Evolutionary conservation across 768 basidiomycete genomes (phyloP).

Genomic region (Boletus insuetus): DNA sequence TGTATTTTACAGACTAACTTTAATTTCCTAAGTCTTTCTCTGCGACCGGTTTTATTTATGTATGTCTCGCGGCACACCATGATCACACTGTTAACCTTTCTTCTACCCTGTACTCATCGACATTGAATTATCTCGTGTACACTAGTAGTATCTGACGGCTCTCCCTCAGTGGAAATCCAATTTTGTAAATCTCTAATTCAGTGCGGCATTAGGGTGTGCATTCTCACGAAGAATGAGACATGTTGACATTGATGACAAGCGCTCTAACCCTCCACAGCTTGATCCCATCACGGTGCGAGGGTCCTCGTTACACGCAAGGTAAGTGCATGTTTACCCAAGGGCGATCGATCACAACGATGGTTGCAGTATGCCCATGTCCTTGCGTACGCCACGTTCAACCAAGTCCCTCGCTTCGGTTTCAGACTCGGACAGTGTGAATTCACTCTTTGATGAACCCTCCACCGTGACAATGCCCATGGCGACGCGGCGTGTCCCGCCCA

Average conservation of each 20-base stretch:
- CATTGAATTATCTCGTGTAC: no score
- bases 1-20: not conserved
- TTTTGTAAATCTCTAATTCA: not conserved
- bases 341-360: not conserved
- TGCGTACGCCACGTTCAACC: not conserved
- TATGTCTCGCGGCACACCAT: no score
- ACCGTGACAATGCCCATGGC: constrained; percentile 18
- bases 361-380: constrained; percentile 9
- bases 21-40: no score
- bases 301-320: constrained; percentile 2
- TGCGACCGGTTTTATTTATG: no score
- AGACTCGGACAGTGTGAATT: constrained; percentile 35
- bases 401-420: constrained; percentile 3
- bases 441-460: constrained; percentile 49
- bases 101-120: no score
- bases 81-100: no score
- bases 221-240: constrained; percentile 20
- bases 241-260: not conserved
- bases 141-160: no score
- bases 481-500: constrained; percentile 45
- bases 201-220: constrained; percentile 2
- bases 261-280: not conserved
- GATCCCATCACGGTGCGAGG: not conserved
- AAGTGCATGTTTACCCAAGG: not conserved
- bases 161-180: not conserved